Conservation (phyloP, 306 rosid species). For the Luffa aegyptiaca region DNA sequence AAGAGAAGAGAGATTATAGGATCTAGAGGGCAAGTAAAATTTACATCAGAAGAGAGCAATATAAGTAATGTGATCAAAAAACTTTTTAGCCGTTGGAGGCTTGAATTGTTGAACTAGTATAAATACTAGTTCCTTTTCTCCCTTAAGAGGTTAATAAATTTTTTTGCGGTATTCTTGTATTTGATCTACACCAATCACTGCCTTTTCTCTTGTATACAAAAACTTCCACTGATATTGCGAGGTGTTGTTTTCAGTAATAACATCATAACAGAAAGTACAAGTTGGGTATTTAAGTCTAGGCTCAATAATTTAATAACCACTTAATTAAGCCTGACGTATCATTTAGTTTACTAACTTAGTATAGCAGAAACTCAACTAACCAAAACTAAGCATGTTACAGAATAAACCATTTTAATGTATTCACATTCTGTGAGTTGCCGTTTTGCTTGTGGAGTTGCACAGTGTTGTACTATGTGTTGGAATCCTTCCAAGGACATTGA, state of each 20-base stretch:
- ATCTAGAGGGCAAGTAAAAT: too few species aligned
- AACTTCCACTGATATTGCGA: background rate
- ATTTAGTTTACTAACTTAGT: background rate
- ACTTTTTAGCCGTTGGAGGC: too few species aligned
- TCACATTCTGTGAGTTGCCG: background rate
- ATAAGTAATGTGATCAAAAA: too few species aligned
- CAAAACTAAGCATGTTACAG: background rate
- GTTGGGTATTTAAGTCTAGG: background rate
- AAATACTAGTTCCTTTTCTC: background rate
- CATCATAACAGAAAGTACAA: background rate
- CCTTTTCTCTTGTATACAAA: background rate
- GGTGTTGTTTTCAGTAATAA: background rate
- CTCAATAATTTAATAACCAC: background rate
- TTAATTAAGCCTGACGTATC: background rate
- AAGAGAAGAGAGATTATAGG: too few species aligned
- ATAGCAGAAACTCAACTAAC: background rate
- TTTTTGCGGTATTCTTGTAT: background rate
- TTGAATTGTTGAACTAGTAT: background rate
- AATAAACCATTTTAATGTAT: background rate
- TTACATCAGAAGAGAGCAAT: too few species aligned
- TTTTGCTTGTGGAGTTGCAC: background rate
- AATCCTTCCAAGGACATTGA: background rate
- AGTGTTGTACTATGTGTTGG: background rate
- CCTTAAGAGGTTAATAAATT: background rate
- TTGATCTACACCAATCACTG: background rate